Evolutionary conservation across 164 flowering plant genomes (phyloP), one percentile per base, ranked within the genome.

Genomic region (Liquidambar formosana): DNA sequence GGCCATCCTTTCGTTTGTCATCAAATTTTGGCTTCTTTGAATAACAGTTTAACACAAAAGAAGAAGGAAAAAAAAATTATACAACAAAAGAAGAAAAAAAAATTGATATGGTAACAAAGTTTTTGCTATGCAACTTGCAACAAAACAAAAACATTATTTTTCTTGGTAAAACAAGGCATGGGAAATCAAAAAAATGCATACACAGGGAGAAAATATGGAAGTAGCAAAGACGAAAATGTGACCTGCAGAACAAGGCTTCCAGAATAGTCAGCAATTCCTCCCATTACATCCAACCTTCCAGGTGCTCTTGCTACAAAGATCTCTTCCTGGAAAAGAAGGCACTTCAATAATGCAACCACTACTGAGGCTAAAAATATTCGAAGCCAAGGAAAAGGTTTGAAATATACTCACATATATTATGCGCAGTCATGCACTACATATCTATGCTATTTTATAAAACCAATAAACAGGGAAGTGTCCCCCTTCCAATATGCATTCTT

Each of bases 211-310:
- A 62, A 28, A 57, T 19, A 33, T 25, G 12, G 48, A 51, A 23
- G 41, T 27, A 52, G 18, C 16, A 59, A 13, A 45, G 23, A 67
- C n/a, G 19, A 26, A 68, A 65, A 9, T 41, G 57, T 70, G 27
- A 93, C 99, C 96, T 96, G 99, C 80, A 96, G 79, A 46, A 96
- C 99, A 71, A 96, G 95, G 77, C 97, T 89, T 73, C 99, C 99
- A 10, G 99, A 93, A 73, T 96, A 96, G 79, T 96, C 99, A 49
- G 99, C 99, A 73, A 96, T 96, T 3, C 99, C 99, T 62, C 98
- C 99, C 94, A 93, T 90, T 23, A 96, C 97, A 80, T 96, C 99
- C 83, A 96, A 82, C 81, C 99, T 87, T 75, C 99, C 99, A 74
- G 98, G 99, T 53, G 99, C 99, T 81, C 99, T 88, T 69, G 98